Evolutionary conservation across 2,329 filamentous ascomycete genomes (phyloP), one percentile per base, ranked within the genome.

Genomic region (Alternaria brassicicola): DNA sequence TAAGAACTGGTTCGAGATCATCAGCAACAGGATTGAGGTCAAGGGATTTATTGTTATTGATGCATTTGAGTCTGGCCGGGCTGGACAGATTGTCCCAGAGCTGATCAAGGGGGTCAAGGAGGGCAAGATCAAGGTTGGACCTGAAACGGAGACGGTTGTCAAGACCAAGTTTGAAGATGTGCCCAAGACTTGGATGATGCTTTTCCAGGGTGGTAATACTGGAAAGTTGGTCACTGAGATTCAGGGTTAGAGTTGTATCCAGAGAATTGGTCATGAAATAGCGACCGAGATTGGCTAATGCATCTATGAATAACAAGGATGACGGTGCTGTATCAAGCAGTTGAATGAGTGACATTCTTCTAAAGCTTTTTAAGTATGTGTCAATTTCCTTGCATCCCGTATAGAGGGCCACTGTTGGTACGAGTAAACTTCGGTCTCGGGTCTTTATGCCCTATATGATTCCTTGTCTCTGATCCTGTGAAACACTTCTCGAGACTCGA

Each of bases 71-170:
- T 52, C 62, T 2, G 72, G 73, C 5, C 75, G 72, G 59, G 64
- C 66, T 8, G 74, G 64, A 2, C 43, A 47, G 3, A 69, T 69
- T 57, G 48, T 76, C 1, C 58, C 65, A 28, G 67, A 64, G 46
- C 53, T 77, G 23, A 57, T 70, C 1, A 57, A 70, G 57, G 66
- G 56, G 7, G 66, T 69, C 13, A 75, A 78, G 63, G 79, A 81
- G n/a, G 81, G 81, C 13, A 83, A 81, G 76, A 75, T 84, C 51
- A 68, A 77, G 51, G 68, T 82, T 30, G 74, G 76, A 0, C 73
- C 77, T 33, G 79, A 82, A 54, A 79, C 71, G 45, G 81, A 84
- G 76, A 83, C 80, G 25, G 67, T 84, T 6, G 78, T 84, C 3
- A 73, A 78, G 36, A 77, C 78, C 0, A 72, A 68, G 54, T 83